Percentiles rank a stretch among this genome's conserved stretches.
These are phyloP conservation scores for Afroboletus lepidellus DNA, from an alignment of 1,284 basidiomycete genomes.

Conservation along the genomic window DNA sequence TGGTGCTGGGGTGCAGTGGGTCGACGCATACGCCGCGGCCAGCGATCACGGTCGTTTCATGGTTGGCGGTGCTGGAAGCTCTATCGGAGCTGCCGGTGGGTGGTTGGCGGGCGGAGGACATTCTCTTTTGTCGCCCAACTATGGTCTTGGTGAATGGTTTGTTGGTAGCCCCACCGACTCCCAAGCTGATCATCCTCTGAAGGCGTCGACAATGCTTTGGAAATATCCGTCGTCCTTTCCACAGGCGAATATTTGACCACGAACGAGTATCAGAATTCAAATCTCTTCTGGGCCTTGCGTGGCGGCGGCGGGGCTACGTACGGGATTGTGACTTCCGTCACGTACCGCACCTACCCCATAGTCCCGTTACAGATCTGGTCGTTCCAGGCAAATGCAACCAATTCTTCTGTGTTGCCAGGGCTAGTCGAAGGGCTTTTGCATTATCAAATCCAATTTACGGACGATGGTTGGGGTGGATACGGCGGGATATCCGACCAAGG, in stretches of 20 bases:
- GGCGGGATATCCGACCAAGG: slow-evolving; percentile 1
- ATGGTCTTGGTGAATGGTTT: slow-evolving; percentile 40
- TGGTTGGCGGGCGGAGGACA: slow-evolving; percentile 48
- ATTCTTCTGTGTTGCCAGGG: slow-evolving; percentile 11
- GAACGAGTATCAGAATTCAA: slow-evolving; percentile 18
- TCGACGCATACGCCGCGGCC: slow-evolving; percentile 39
- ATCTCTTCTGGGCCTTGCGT: slow-evolving; percentile 48
- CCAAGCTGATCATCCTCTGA: not conserved
- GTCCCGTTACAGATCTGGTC: slow-evolving; percentile 28
- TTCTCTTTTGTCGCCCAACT: slow-evolving; percentile 38
- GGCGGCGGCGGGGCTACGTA: slow-evolving; percentile 47
- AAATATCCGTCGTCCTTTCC: slow-evolving; percentile 23
- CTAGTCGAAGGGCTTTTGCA: slow-evolving; percentile 29
- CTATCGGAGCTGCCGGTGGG: slow-evolving; percentile 41
- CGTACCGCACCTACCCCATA: slow-evolving; percentile 32
- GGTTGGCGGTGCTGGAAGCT: slow-evolving; percentile 40
- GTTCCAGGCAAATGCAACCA: slow-evolving; percentile 28
- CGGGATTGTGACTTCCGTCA: slow-evolving; percentile 24
- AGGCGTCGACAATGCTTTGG: slow-evolving; percentile 31
- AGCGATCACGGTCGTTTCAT: slow-evolving; percentile 34
- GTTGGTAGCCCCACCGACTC: not conserved
- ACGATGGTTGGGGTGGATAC: slow-evolving; percentile 29
- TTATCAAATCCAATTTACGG: slow-evolving; percentile 34
- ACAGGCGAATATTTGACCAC: slow-evolving; percentile 15
- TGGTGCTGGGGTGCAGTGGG: slow-evolving; percentile 46